Conservation (phyloP, 495 filamentous ascomycete genomes). For the Alectoria sarmentosa region DNA sequence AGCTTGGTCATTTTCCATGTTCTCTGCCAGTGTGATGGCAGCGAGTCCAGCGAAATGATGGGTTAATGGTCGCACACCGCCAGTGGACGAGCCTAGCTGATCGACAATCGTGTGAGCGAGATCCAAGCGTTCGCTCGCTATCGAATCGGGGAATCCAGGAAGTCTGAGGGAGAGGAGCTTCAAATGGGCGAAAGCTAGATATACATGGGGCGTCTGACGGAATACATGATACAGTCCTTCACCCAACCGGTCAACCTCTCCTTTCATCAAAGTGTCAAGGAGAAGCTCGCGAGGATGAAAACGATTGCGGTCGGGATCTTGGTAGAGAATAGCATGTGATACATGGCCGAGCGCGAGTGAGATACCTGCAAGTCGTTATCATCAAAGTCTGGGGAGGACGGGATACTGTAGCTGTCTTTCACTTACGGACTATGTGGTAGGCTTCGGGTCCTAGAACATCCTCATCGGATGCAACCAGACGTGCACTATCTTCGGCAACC, state of each 20-base stretch:
- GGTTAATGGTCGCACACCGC: not conserved
- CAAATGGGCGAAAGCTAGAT: not conserved
- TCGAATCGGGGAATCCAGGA: not conserved
- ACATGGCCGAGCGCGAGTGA: constrained; percentile 14
- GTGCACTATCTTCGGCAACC: constrained; percentile 48
- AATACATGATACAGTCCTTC: not conserved
- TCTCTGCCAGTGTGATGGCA: not conserved
- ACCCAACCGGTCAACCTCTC: not conserved
- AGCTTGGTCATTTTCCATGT: not conserved
- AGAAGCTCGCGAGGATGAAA: constrained; percentile 1
- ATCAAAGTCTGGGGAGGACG: not conserved
- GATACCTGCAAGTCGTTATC: not conserved
- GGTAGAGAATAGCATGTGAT: not conserved
- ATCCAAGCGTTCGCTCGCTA: not conserved
- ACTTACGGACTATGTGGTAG: constrained; percentile 56
- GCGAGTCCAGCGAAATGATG: constrained; percentile 2
- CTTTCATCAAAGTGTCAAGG: not conserved
- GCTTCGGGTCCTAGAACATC: constrained; percentile 26
- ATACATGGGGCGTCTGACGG: not conserved
- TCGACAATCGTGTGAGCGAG: not conserved
- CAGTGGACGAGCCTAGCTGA: not conserved
- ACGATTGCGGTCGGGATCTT: constrained; percentile 3
- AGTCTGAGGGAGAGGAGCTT: not conserved
- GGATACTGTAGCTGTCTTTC: not conserved
- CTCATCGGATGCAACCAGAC: constrained; percentile 44